Evolutionary conservation across 1,139 yeast species (phyloP), one percentile per base, ranked within the genome.

Genomic region (Pichia sp.): DNA sequence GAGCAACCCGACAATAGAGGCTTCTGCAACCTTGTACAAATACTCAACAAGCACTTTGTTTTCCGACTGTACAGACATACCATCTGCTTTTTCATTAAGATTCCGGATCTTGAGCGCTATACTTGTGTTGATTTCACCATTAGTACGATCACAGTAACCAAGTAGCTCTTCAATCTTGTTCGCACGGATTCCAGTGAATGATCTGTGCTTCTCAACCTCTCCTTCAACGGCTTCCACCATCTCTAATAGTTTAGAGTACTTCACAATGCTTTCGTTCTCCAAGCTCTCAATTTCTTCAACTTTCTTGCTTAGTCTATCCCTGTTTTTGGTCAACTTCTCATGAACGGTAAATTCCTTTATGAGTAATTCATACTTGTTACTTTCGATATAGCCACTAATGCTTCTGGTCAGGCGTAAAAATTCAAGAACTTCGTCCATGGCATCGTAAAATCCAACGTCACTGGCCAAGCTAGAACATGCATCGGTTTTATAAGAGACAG

Each of bases 51-150:
- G 49, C 55, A 64, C 43, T 15, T 62, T 64, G 19, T 62, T 65
- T 8, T 54, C 57, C 13, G 36, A 16, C n/a, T 32, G 53, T 16
- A 53, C 54, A 5, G 45, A 53, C 51, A 85, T 71, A 48, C 76
- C 77, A 57, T 87, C 95, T 31, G 85, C 72, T 51, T 83, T 77
- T 65, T 88, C 95, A 51, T 80, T 80, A 13, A 87, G 73, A 59
- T 83, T 81, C 55, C 95, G 75, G 45, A 88, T 72, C 62, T 87
- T 89, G 53, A 89, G 71, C 34, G 90, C 81, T 52, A 89, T 72
- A 0, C 95, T 85, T 0, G 97, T 90, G 68, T 86, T 88, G 57
- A 90, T 85, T 64, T 88, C 96, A 60, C 93, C 87, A 55, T 87
- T 80, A 29, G 88, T 79, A 59, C 95, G 75, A 68, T 90, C 96